phyloP scores from a whole-genome alignment of 1,139 yeast species.

The Suhomyces taliae region DNA sequence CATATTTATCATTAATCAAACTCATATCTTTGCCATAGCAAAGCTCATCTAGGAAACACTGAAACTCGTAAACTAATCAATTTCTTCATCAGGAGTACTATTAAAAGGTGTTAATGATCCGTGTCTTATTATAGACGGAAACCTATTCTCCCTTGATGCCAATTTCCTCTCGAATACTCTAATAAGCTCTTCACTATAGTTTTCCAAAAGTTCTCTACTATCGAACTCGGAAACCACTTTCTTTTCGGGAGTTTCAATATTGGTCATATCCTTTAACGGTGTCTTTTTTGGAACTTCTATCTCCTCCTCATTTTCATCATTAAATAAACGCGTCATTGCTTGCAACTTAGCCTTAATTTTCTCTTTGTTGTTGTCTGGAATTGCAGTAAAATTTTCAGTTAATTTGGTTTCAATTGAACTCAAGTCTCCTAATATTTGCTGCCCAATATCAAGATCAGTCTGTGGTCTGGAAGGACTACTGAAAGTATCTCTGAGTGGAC shows the following conservation, averaged over 20 bases:
- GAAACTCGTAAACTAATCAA: not conserved
- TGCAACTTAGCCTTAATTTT: not conserved
- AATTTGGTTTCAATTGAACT: not conserved
- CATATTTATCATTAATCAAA: not conserved
- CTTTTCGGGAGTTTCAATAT: not conserved
- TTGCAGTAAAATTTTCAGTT: not conserved
- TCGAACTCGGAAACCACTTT: not conserved
- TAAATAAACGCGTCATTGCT: not conserved
- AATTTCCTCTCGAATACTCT: slow-evolving; percentile 24
- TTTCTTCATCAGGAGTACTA: not conserved
- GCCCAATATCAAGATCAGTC: not conserved
- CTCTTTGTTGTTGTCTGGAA: not conserved
- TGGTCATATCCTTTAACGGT: not conserved
- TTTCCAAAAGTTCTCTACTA: slow-evolving; percentile 23
- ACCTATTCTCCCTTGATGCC: slow-evolving; percentile 1
- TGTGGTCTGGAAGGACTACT: not conserved
- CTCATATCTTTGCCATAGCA: too few relatives aligned
- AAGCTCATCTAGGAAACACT: too few relatives aligned
- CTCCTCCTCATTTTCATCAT: not conserved
- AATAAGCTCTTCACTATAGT: slow-evolving; percentile 34
- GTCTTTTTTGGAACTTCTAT: not conserved
- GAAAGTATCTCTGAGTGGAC: not conserved
- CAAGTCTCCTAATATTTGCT: slow-evolving; percentile 1
- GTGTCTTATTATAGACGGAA: not conserved
- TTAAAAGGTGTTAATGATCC: not conserved